Percentiles rank a stretch among this genome's conserved stretches.
Evolutionary conservation across 495 filamentous ascomycete genomes (phyloP).

Genomic region (Trichodelitschia bisporula): DNA sequence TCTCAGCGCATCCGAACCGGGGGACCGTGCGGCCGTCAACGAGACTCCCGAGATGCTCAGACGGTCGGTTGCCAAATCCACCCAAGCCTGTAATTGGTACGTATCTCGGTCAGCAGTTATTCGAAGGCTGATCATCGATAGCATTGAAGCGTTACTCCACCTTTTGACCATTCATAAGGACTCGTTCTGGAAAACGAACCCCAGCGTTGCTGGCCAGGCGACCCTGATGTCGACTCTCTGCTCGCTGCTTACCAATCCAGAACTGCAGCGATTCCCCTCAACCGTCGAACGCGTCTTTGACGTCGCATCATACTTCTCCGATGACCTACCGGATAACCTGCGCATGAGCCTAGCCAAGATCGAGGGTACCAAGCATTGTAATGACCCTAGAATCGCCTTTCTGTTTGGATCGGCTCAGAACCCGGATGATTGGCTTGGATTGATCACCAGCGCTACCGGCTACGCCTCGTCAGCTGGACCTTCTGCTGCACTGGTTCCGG

Average conservation of each 20-base stretch:
- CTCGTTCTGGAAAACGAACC: slow-evolving; percentile 7
- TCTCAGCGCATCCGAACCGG: neutral
- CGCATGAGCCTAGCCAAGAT: slow-evolving; percentile 6
- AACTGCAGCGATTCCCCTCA: slow-evolving; percentile 1
- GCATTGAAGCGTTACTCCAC: neutral
- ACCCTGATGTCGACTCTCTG: slow-evolving; percentile 7
- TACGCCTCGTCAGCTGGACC: neutral
- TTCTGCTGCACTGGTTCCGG: neutral
- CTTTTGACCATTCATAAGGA: neutral
- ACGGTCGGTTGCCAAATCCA: neutral
- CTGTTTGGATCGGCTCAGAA: slow-evolving; percentile 9
- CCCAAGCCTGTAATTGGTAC: neutral
- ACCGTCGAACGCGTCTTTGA: slow-evolving; percentile 8
- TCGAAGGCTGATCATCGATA: no score
- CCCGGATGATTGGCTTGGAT: slow-evolving; percentile 12
- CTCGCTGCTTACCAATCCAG: slow-evolving; percentile 5
- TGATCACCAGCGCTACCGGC: slow-evolving; percentile 3
- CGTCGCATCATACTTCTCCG: slow-evolving; percentile 6
- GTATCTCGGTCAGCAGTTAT: neutral
- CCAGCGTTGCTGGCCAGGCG: slow-evolving; percentile 2
- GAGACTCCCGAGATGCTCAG: neutral
- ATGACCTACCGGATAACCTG: slow-evolving; percentile 8
- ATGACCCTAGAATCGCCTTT: slow-evolving; percentile 9
- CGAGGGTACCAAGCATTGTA: slow-evolving; percentile 1
- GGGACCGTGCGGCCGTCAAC: neutral